Evolutionary conservation across 164 flowering plant genomes (phyloP), one percentile per base, ranked within the genome.

Genomic region (Vitis rotundifolia): DNA sequence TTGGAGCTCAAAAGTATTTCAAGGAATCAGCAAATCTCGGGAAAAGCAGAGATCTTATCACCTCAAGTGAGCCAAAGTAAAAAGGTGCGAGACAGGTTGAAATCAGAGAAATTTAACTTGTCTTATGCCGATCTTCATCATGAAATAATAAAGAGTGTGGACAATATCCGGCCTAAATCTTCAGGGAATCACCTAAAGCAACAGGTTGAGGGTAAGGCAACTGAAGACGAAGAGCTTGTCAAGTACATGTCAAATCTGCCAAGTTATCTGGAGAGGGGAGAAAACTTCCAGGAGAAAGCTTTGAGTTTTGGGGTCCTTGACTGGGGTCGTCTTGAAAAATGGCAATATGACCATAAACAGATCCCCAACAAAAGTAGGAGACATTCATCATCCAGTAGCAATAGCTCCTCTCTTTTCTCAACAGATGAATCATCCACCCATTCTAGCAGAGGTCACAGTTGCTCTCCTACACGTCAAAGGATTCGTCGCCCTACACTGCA

Each of bases 191-290:
- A 64, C 57, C 79, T 68, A 52, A 85, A 76, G 63, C 79, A 80
- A 54, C 61, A 9, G 48, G 49, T 9, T 28, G 76, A 57, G 28
- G 69, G 66, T n/a, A 83, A 66, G 68, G 61, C 64, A 61, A 58
- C 49, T 18, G 72, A 81, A 67, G 84, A 84, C 28, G 94, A 87
- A 2, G 98, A 95, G 79, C 81, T 95, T 72, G 91, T 95, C 18
- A 93, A 85, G 73, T 81, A 89, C 83, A 95, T 93, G 99, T 93
- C 99, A n/a, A 88, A 85, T 59, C 72, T 95, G 70, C 99, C 98
- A 10, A 69, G 79, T 71, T 95, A 86, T 82, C 85, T 93, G 72
- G 87, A 88, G 72, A 82, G 68, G 73, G 84, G 87, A 61, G 79
- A 74, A 75, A 82, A 75, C 15, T 69, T 56, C 44, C 79, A 81